These are phyloP conservation scores for Acacia concinna DNA, from an alignment of 331 rosid species.

Conservation along the genomic window DNA sequence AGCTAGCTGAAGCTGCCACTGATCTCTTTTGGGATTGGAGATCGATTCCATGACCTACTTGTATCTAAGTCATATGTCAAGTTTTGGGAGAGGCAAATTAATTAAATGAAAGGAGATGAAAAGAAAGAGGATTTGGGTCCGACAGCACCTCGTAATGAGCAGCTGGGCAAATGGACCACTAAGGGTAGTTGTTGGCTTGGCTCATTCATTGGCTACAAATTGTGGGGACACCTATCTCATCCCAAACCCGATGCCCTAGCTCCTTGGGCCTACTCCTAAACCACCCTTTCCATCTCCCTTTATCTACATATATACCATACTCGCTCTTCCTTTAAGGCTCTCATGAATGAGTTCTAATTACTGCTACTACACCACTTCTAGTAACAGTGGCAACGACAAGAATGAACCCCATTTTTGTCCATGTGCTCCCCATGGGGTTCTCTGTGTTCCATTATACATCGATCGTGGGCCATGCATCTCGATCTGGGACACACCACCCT, in stretches of 20 bases:
- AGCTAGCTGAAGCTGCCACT: too few species aligned
- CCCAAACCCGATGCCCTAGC: background rate
- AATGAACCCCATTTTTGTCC: conserved; percentile 27
- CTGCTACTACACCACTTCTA: background rate
- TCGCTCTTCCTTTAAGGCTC: background rate
- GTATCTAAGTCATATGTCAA: background rate
- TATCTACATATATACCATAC: background rate
- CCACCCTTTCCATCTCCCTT: background rate
- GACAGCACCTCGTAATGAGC: conserved; percentile 26
- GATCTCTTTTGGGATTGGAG: too few species aligned
- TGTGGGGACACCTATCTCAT: background rate
- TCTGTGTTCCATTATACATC: background rate
- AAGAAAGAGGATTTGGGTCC: background rate
- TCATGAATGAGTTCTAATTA: background rate
- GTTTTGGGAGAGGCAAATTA: background rate
- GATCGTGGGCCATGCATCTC: conserved; percentile 36
- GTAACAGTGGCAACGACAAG: background rate
- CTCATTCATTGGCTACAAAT: conserved; percentile 36
- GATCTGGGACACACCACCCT: background rate
- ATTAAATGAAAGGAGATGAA: background rate
- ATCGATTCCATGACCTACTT: too few species aligned
- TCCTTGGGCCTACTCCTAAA: background rate
- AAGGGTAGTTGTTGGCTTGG: conserved; percentile 28
- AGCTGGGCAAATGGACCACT: conserved; percentile 36
- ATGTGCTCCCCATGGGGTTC: background rate